Conservation (phyloP, 1,284 basidiomycete species). For the Trametes polyzona region DNA sequence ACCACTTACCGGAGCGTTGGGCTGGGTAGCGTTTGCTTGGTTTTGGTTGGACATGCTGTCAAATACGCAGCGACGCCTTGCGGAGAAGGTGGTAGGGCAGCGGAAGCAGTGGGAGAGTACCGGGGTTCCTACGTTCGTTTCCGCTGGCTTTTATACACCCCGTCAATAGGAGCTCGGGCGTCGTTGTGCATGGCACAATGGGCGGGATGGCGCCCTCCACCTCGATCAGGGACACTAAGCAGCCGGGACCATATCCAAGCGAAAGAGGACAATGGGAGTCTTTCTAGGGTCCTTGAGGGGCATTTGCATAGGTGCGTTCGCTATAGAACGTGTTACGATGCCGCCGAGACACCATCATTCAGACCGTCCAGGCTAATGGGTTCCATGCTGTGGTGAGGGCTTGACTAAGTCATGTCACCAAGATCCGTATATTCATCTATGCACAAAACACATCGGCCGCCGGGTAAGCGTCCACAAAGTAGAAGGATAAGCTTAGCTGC, state of each 20-base stretch:
- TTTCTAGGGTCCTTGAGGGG: too few species aligned
- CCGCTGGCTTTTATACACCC: background rate
- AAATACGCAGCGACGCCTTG: background rate
- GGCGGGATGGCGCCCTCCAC: background rate
- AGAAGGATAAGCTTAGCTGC: too few species aligned
- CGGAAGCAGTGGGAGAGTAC: background rate
- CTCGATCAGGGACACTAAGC: background rate
- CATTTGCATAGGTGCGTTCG: too few species aligned
- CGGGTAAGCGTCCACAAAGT: too few species aligned
- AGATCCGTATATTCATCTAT: too few species aligned
- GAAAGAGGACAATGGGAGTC: background rate
- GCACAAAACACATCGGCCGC: too few species aligned
- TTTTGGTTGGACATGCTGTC: slow-evolving; percentile 3
- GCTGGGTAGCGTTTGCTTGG: background rate
- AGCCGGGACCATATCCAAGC: background rate
- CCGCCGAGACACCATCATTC: too few species aligned
- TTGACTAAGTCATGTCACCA: too few species aligned
- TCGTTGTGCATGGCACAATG: slow-evolving; percentile 9
- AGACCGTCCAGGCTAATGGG: too few species aligned
- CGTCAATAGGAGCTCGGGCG: background rate
- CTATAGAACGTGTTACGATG: too few species aligned
- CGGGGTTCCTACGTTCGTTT: background rate
- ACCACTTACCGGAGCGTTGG: background rate
- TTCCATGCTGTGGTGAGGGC: too few species aligned
- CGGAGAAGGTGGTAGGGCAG: background rate